Evolutionary conservation across 371 early-diverging fungal genomes (phyloP).

Genomic region (Entomophthora muscae): DNA sequence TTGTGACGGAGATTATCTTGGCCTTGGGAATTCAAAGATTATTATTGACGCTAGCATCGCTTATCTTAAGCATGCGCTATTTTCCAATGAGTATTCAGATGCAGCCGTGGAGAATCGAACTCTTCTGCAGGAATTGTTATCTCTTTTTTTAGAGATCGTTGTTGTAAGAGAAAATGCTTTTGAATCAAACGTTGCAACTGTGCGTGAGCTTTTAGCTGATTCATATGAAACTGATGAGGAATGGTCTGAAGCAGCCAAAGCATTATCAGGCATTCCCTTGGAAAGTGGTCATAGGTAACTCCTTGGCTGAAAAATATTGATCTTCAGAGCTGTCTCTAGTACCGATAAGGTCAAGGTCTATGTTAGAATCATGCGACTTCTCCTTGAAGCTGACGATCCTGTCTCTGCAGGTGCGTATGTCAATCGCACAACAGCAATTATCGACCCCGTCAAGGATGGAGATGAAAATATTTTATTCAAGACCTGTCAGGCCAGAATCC

Average conservation of each 20-base stretch:
- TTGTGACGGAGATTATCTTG: neutral
- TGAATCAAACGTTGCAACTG: neutral
- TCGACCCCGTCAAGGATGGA: constrained; percentile 31
- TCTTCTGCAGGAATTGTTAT: neutral
- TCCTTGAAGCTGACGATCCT: constrained; percentile 72
- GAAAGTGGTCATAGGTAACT: constrained; percentile 67
- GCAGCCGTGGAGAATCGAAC: neutral
- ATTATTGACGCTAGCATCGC: neutral
- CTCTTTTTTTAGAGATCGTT: neutral
- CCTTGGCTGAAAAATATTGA: neutral
- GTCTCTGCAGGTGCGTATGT: constrained; percentile 61
- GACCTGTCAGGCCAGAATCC: constrained; percentile 63
- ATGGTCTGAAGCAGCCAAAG: constrained; percentile 58
- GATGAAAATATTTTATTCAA: constrained; percentile 36
- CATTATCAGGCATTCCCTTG: constrained; percentile 62
- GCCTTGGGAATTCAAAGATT: neutral
- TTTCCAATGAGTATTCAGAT: neutral
- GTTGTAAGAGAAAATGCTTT: neutral
- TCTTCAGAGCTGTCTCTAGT: constrained; percentile 38
- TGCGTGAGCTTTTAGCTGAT: constrained; percentile 18
- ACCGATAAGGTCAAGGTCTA: constrained; percentile 64
- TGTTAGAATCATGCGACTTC: constrained; percentile 62
- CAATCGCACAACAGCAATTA: constrained; percentile 56
- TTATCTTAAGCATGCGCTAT: neutral
- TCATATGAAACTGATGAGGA: constrained; percentile 58